Evolutionary conservation across 1,139 yeast genomes (phyloP), one percentile per base, ranked within the genome.

Genomic region (Yamadazyma atlantica): DNA sequence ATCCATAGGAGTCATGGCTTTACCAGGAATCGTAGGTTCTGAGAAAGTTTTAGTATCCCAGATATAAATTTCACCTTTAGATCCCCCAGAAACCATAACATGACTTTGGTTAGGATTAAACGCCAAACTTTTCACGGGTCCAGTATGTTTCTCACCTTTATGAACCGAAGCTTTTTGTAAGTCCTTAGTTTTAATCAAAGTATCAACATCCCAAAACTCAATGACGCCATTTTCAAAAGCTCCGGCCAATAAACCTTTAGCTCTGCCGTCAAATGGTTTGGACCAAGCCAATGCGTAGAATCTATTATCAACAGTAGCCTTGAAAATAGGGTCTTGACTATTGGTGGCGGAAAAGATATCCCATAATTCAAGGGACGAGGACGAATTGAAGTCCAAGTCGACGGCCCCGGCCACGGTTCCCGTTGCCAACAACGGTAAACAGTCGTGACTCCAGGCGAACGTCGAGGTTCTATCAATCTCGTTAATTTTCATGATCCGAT

Each of bases 321-420:
- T 49, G 43, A 75, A 73, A 25, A 78, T 54, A 2, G 92, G 85
- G 43, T 57, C 62, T 32, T 52, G 52, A 5, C 21, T 38, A 40
- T 58, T 51, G 32, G 63, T 54, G 47, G 72, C 57, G 24, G 80
- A 63, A 44, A 88, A 75, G 6, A 85, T 73, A 49, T 81, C 81
- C 87, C 95, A 85, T 44, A 92, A 70, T 53, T 88, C 94, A 43
- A 92, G 67, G 21, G 76, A 66, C 3, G 96, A 82, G 26, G 82
- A 74, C 26, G 95, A 80, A 35, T 90, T 82, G 62, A 90, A 89
- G 55, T 85, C 80, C 35, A 85, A 86, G 56, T 88, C 97, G 50
- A 92, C 85, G 12, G 97, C 95, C 12, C 97, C 97, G 0, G 97
- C 92, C 15, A 87, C 87, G 0, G 97, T 85, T 30, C 96, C 98